phyloP scores from a whole-genome alignment of 768 basidiomycete genomes.

The Amylocystis lapponica region DNA sequence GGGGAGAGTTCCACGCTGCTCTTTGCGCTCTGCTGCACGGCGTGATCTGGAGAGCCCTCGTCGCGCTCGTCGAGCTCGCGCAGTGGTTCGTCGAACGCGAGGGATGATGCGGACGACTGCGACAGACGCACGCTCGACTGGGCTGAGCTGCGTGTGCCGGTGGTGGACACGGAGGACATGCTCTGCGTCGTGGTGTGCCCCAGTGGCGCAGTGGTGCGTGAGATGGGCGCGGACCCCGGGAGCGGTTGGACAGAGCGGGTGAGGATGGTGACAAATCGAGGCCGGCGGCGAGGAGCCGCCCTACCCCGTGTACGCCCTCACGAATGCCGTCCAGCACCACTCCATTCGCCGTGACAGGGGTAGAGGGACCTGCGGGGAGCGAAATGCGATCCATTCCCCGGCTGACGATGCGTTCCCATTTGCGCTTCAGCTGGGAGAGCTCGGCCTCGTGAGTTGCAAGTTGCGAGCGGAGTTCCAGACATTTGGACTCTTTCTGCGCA shows the following conservation, averaged over 20 bases:
- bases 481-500: slow-evolving; percentile 82
- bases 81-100: slow-evolving; percentile 29
- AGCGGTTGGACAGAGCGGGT: slow-evolving; percentile 12
- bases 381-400: slow-evolving; percentile 44
- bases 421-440: slow-evolving; percentile 67
- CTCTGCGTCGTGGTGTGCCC: slow-evolving; percentile 21
- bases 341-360: slow-evolving; percentile 17
- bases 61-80: slow-evolving; percentile 14
- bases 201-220: slow-evolving; percentile 6
- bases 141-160: slow-evolving; percentile 20
- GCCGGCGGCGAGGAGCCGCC: slow-evolving; percentile 50
- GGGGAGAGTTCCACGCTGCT: slow-evolving; percentile 16
- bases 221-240: slow-evolving; percentile 8
- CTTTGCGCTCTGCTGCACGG: slow-evolving; percentile 33
- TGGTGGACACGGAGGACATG: slow-evolving; percentile 27
- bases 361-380: slow-evolving; percentile 12
- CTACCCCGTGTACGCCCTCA: slow-evolving; percentile 56
- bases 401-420: slow-evolving; percentile 78
- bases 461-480: slow-evolving; percentile 74
- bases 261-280: slow-evolving; percentile 27
- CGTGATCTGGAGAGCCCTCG: slow-evolving; percentile 8
- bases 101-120: slow-evolving; percentile 41
- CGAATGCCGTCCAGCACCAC: slow-evolving; percentile 54
- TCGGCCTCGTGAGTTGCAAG: slow-evolving; percentile 69
- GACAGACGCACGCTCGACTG: slow-evolving; percentile 34